Conservation (phyloP, 768 basidiomycete species). For the Kwoniella mangroviensis region DNA sequence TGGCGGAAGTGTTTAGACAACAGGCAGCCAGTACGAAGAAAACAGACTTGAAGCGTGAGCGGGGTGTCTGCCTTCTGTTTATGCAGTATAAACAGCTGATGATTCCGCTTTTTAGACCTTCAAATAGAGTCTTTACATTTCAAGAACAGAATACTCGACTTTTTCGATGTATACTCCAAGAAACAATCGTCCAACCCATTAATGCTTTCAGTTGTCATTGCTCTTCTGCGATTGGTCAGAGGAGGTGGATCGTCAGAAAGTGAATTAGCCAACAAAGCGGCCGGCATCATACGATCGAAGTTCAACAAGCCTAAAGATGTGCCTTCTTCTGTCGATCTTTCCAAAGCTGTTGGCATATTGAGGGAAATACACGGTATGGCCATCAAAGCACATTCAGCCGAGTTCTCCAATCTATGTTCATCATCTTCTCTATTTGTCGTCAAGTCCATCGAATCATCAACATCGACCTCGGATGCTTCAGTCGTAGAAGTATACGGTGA, state of each 20-base stretch:
- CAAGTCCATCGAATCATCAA: constrained; percentile 60
- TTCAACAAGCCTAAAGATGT: constrained; percentile 75
- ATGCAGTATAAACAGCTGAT: neutral
- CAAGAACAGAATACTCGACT: constrained; percentile 92
- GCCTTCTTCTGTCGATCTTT: constrained; percentile 61
- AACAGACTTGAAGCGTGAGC: constrained; percentile 47
- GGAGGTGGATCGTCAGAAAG: constrained; percentile 74
- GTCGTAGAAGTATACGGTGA: constrained; percentile 66
- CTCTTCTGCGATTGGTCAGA: constrained; percentile 76
- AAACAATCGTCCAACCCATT: constrained; percentile 76
- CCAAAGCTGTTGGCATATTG: constrained; percentile 63
- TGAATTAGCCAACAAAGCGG: constrained; percentile 86
- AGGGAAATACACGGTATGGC: constrained; percentile 74
- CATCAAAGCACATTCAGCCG: constrained; percentile 67
- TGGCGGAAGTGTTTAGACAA: constrained; percentile 81
- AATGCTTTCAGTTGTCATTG: constrained; percentile 69
- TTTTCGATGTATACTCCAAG: constrained; percentile 83
- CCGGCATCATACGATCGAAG: constrained; percentile 74
- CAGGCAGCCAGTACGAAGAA: constrained; percentile 55
- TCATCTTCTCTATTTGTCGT: constrained; percentile 73
- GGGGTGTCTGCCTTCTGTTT: neutral
- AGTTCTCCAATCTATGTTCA: constrained; percentile 69
- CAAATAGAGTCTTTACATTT: constrained; percentile 91
- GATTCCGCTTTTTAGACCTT: constrained; percentile 59
- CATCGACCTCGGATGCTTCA: neutral